Evolutionary conservation across 2,329 filamentous ascomycete species (phyloP).

Genomic region (Diaporthe sp.): DNA sequence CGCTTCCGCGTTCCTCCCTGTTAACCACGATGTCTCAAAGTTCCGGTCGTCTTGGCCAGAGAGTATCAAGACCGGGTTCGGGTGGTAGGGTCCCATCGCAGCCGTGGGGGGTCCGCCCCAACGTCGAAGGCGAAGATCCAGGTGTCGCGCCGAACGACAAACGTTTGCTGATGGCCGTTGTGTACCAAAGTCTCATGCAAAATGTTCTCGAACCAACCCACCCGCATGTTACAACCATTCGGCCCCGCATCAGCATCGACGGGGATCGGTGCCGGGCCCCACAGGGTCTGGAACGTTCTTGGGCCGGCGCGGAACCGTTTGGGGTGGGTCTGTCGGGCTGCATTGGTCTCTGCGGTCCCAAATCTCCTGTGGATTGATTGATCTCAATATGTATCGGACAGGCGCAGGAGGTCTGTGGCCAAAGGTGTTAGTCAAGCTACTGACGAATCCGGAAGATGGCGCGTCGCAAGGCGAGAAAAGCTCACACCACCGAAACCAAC

Average conservation of each 20-base stretch:
- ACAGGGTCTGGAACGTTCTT: neutral
- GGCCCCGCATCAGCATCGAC: neutral
- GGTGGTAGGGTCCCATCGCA: neutral
- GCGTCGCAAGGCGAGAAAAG: neutral
- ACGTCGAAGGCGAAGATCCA: neutral
- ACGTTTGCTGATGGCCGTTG: no score
- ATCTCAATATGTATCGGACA: neutral
- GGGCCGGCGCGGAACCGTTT: neutral
- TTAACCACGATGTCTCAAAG: neutral
- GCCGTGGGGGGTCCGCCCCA: neutral
- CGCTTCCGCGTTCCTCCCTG: neutral
- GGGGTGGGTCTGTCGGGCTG: neutral
- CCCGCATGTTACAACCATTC: neutral
- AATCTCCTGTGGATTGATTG: neutral
- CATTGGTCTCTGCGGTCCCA: neutral
- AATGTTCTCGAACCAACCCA: neutral
- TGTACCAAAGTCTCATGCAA: neutral
- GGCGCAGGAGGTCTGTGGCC: neutral
- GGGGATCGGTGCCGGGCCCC: neutral
- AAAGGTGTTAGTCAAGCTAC: neutral
- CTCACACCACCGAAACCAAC: neutral
- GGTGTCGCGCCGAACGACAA: neutral
- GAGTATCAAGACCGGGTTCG: neutral
- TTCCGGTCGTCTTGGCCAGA: neutral
- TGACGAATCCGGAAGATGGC: neutral